Conservation (phyloP, 768 basidiomycete genomes). For the Russula lepida region DNA sequence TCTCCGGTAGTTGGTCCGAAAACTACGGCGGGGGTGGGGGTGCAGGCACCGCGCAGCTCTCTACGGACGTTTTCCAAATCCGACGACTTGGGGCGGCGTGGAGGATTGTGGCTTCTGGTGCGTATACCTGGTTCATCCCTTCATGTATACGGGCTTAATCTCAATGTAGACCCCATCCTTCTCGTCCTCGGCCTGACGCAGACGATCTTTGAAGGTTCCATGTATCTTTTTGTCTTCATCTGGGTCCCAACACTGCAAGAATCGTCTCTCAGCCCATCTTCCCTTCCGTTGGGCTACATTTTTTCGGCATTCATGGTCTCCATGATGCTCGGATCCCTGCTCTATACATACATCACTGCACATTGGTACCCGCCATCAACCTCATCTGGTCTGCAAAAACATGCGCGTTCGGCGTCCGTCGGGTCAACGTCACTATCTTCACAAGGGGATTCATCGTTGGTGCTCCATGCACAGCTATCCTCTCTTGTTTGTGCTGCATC, state of each 20-base stretch:
- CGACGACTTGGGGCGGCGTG: constrained; percentile 48
- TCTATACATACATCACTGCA: constrained; percentile 46
- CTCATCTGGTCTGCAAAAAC: constrained; percentile 11
- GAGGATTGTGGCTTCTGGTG: constrained; percentile 37
- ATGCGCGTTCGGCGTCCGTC: constrained; percentile 10
- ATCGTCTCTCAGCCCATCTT: constrained; percentile 31
- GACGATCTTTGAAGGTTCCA: constrained; percentile 77
- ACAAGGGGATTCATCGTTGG: constrained; percentile 35
- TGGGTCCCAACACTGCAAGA: constrained; percentile 77
- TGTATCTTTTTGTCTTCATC: constrained; percentile 79
- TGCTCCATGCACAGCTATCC: constrained; percentile 59
- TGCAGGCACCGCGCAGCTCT: constrained; percentile 21
- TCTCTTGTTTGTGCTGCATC: constrained; percentile 53
- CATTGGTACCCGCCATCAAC: constrained; percentile 23
- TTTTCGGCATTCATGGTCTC: constrained; percentile 76
- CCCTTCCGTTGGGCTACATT: constrained; percentile 68
- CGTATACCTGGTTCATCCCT: neutral
- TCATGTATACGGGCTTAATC: neutral
- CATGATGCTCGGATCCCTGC: constrained; percentile 72
- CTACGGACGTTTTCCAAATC: constrained; percentile 41
- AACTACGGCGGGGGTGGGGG: constrained; percentile 49
- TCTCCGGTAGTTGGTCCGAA: constrained; percentile 53
- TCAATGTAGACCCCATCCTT: constrained; percentile 44
- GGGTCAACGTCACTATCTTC: neutral
- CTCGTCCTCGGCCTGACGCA: constrained; percentile 63